Conservation (phyloP, 2,329 filamentous ascomycete species). For the Sordariomycetes sp. region DNA sequence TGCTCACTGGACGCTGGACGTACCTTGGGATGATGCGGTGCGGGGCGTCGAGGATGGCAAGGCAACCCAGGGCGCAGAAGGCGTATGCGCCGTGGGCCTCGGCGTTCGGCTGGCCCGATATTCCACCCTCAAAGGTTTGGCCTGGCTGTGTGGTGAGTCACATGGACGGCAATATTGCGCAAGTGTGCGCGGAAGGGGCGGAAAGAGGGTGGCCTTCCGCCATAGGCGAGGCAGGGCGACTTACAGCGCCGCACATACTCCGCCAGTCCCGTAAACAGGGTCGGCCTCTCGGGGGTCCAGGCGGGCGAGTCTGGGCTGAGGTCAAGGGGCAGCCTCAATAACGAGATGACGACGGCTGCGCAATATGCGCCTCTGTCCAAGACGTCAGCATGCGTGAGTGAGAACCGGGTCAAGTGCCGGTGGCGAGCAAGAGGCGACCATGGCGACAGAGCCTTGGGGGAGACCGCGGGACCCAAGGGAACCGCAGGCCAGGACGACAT, state of each 20-base stretch:
- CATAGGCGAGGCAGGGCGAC: constrained; percentile 17
- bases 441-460: not conserved
- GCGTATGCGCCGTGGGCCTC: constrained; percentile 96
- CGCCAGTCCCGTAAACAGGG: constrained; percentile 58
- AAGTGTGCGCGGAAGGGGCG: not conserved
- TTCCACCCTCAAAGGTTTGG: constrained; percentile 91
- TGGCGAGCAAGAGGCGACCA: not conserved
- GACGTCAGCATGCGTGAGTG: not conserved
- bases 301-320: constrained; percentile 62
- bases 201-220: not conserved
- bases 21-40: constrained; percentile 61
- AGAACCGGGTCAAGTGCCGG: not conserved
- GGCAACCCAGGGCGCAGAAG: constrained; percentile 82
- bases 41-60: constrained; percentile 74
- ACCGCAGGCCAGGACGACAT: constrained; percentile 15
- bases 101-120: constrained; percentile 70
- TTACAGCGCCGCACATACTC: constrained; percentile 72
- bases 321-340: constrained; percentile 72
- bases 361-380: constrained; percentile 64
- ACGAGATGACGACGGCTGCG: constrained; percentile 68
- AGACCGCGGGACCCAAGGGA: not conserved
- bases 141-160: constrained; percentile 30
- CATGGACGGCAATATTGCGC: not conserved
- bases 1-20: constrained; percentile 22
- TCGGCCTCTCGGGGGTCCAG: constrained; percentile 43